Base-by-base conservation (phyloP, 1,139 yeast genomes). In the Debaryomyces sp. region DNA sequence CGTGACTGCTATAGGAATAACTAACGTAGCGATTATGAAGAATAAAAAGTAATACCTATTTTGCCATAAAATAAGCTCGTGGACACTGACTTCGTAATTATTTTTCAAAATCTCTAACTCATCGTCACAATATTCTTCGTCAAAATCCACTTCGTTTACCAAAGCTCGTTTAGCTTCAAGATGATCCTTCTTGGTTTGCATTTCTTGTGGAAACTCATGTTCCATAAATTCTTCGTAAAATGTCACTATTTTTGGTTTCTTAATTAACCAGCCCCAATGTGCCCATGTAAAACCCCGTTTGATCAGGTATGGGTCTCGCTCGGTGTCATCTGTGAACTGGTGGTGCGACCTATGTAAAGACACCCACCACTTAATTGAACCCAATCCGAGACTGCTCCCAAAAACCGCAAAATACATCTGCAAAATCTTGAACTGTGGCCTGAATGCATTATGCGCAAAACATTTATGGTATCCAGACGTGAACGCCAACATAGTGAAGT, bases 341-440 rank as follows among this genome's bases (percentile, higher is more conserved):
- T 86, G 91, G 61, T 86, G 91, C 0, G 88, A 88, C 46, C 88
- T 66, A 63, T 86, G 92, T 34, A 84, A 68, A 0, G 83, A 69
- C 1, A 84, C 84, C 87, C 89, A 85, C 71, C 81, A 75, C 48
- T 80, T 70, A 1, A 81, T 78, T 1, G 85, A 73, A 0, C 90
- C 89, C 9, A 86, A 61, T 0, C 91, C 90, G 13, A 80, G 73
- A 52, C 86, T 78, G 15, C 83, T 70, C 1, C 88, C 87, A 46
- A 84, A 67, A 0, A 82, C 58, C 1, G 82, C 80, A 57, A 84
- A 77, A 17, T 68, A 63, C 41, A 70, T 60, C 47, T 73, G 80
- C 6, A 84, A 47, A 10, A 64, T 51, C 2, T 60, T 57, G 46
- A 63, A 66, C 21, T 71, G 58, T 6, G 73, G 64, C 32, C 67